phyloP scores from a whole-genome alignment of 371 early-diverging fungal genomes.

The Nematocida displodere region DNA sequence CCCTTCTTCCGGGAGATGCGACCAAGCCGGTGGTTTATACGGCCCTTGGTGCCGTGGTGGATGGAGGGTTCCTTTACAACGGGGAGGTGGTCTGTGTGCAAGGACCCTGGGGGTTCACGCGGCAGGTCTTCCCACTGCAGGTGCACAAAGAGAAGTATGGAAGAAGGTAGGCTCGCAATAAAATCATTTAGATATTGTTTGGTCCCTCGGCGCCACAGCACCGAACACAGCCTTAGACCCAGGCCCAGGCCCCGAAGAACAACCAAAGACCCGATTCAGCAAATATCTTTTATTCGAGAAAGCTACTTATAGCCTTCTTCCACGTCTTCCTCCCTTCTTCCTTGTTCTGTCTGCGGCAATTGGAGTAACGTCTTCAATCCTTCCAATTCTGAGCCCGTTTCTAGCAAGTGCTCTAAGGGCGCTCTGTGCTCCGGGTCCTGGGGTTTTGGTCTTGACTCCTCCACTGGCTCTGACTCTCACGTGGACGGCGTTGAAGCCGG shows the following conservation, averaged over 20 bases:
- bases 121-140: constrained; percentile 36
- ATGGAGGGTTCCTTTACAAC: background rate
- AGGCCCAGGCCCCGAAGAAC: too few species aligned
- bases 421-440: constrained; percentile 98
- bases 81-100: background rate
- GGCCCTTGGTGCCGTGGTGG: background rate
- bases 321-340: constrained; percentile 99
- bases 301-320: constrained; percentile 99
- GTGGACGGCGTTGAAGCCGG: constrained; percentile 97
- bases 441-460: constrained; percentile 96
- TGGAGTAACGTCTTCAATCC: constrained; percentile 98
- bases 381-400: constrained; percentile 92
- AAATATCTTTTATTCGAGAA: too few species aligned
- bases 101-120: constrained; percentile 13
- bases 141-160: constrained; percentile 41
- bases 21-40: background rate
- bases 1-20: too few species aligned
- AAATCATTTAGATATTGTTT: too few species aligned
- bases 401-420: constrained; percentile 98
- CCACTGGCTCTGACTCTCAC: constrained; percentile 99
- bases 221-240: too few species aligned
- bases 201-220: too few species aligned
- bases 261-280: too few species aligned
- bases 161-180: constrained; percentile 33
- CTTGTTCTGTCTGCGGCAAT: constrained; percentile 96